Base-by-base conservation (phyloP, 495 filamentous ascomycete genomes). In the Pyrenopolyporus hunteri region DNA sequence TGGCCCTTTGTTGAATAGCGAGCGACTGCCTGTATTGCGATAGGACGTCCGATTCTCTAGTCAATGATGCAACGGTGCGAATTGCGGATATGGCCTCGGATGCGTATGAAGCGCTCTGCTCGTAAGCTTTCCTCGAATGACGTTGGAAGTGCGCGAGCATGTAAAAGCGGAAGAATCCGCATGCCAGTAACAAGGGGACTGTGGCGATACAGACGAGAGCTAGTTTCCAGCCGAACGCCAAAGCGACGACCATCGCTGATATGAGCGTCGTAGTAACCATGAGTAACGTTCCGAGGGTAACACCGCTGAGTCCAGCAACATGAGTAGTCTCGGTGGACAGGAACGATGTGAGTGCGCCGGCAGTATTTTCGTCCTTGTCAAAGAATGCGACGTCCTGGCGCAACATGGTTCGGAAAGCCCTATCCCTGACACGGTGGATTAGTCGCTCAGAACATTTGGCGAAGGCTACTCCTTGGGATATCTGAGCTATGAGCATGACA, bases 341-440 rank as follows among this genome's bases (percentile, higher is more conserved):
- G 74, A 96, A 93, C 1, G 88, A 88, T 6, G 89, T 92, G 64
- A 98, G 74, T 8, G 90, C 87, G 55, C 93, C 93, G 10, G 90
- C 87, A 42, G 85, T 89, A 64, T 97, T 96, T 63, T 92, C 85
- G 52, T 94, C 89, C 43, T 78, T 82, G 63, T 95, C 93, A 61
- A 96, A 98, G 73, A 91, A 97, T 10, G 82, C 80, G 54, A 97
- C 91, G 57, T 98, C 92, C 67, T 98, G 93, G 7, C 93, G 88
- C n/a, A 98, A 80, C 78, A 97, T 94, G 28, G 85, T 79, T 32
- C 90, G 82, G 79, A 98, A 98, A 22, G 92, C 85, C 45, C 74
- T 79, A 73, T 92, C 85, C 56, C 93, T 83, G 4, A 90, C 89
- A 5, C 93, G 85, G 69, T 90, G 89, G 52, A 97, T 83, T 29